A percentile compares a stretch with the other conserved stretches of the same genome.
Conservation (phyloP, 352 stramenopile species). For the Globisporangium rhizosaccharum region DNA sequence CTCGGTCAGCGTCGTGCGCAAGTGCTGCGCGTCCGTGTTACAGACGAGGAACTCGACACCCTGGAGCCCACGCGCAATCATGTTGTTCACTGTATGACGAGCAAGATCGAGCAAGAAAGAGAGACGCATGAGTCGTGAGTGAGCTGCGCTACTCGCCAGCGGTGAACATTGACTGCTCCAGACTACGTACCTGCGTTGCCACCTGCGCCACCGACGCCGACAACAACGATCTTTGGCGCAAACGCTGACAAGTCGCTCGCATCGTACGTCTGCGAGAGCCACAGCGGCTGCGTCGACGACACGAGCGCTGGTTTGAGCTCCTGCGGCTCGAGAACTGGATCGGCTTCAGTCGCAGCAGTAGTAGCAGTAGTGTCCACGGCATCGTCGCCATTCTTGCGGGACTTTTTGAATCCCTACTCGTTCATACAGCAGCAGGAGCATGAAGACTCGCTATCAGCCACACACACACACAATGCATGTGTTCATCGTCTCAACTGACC, state of each 20-base stretch:
- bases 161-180: background rate
- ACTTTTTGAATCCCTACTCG: conserved; percentile 48
- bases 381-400: conserved; percentile 30
- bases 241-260: conserved; percentile 64
- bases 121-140: background rate
- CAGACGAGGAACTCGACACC: conserved; percentile 88
- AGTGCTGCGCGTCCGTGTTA: conserved; percentile 90
- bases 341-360: conserved; percentile 3
- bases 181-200: conserved; percentile 66
- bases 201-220: conserved; percentile 83
- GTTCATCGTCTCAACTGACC: too few species aligned
- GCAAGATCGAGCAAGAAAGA: background rate
- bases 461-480: conserved; percentile 1
- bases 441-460: background rate
- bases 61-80: conserved; percentile 80
- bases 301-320: conserved; percentile 34
- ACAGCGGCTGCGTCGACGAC: conserved; percentile 66
- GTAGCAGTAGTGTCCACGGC: background rate
- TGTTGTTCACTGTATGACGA: conserved; percentile 70
- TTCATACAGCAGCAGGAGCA: background rate
- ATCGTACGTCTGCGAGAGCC: conserved; percentile 65
- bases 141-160: background rate
- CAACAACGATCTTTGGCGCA: conserved; percentile 82
- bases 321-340: conserved; percentile 20
- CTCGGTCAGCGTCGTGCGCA: conserved; percentile 86